Conservation (phyloP, 2,329 filamentous ascomycete species). For the Penicillium brevicompactum region DNA sequence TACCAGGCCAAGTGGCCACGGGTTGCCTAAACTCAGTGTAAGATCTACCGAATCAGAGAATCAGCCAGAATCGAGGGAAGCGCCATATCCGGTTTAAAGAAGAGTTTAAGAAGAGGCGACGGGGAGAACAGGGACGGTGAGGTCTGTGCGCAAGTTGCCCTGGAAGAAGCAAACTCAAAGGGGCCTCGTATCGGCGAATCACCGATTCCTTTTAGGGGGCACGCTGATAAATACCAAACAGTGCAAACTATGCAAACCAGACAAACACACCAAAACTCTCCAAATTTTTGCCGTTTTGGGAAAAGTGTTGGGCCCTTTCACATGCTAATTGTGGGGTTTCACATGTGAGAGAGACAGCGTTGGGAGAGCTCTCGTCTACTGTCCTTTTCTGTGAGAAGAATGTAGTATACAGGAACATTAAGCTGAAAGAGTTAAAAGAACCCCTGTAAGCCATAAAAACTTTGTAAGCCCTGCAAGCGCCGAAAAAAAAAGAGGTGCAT, state of each 20-base stretch:
- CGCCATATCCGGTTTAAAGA: background rate
- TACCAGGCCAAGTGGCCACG: background rate
- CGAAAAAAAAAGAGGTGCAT: background rate
- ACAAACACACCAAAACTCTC: background rate
- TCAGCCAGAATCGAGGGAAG: background rate
- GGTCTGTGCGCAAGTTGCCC: background rate
- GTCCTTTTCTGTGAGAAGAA: background rate
- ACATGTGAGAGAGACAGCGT: slow-evolving; percentile 5
- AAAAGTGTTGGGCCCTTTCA: slow-evolving; percentile 4
- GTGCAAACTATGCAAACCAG: background rate
- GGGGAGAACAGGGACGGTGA: background rate
- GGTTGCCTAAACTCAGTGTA: background rate
- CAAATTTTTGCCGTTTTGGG: slow-evolving; percentile 2
- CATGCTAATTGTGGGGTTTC: slow-evolving; percentile 9
- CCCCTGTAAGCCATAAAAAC: background rate
- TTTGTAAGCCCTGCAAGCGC: background rate
- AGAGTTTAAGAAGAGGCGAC: background rate
- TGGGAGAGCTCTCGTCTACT: background rate
- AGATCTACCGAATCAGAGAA: background rate
- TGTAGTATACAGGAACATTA: too few relatives aligned
- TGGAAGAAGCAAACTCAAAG: background rate
- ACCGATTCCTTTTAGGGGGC: background rate
- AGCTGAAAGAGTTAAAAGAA: background rate
- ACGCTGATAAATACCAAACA: background rate
- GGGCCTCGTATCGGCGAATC: background rate